A percentile compares a stretch with the other conserved stretches of the same genome.
These are phyloP conservation scores for Ceratocystis papillata DNA, from an alignment of 2,329 filamentous ascomycete species.

Conservation along the genomic window DNA sequence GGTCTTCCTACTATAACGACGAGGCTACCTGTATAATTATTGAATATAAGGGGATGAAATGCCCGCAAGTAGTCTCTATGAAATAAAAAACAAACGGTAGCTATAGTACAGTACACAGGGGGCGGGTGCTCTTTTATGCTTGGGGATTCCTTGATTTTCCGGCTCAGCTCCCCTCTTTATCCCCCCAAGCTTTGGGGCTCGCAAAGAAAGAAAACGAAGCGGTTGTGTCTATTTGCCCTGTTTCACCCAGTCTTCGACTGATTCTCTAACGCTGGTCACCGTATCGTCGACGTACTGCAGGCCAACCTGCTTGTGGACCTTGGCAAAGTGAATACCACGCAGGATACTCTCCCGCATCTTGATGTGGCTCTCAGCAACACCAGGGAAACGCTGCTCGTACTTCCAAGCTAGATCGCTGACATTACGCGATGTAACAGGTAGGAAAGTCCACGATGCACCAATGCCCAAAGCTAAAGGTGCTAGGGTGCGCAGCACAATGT, in stretches of 20 bases:
- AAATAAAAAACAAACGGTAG: slow-evolving; percentile 19
- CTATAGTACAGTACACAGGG: slow-evolving; percentile 24
- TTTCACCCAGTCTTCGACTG: slow-evolving; percentile 78
- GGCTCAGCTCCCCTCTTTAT: slow-evolving; percentile 12
- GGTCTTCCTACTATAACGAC: background rate
- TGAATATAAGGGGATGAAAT: slow-evolving; percentile 21
- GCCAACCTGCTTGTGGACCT: slow-evolving; percentile 60
- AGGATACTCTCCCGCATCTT: slow-evolving; percentile 56
- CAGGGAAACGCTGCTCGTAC: slow-evolving; percentile 84
- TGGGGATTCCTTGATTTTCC: slow-evolving; percentile 11
- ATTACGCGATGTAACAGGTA: slow-evolving; percentile 86
- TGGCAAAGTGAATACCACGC: slow-evolving; percentile 61
- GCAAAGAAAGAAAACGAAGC: background rate
- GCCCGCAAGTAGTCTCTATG: slow-evolving; percentile 21
- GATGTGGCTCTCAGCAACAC: slow-evolving; percentile 69
- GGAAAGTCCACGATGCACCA: slow-evolving; percentile 68
- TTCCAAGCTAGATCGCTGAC: slow-evolving; percentile 76
- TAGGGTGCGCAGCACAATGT: slow-evolving; percentile 65
- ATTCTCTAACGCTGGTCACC: slow-evolving; percentile 63
- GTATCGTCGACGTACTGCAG: slow-evolving; percentile 68
- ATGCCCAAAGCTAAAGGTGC: slow-evolving; percentile 72
- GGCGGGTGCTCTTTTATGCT: slow-evolving; percentile 2
- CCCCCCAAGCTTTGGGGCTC: background rate
- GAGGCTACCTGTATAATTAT: slow-evolving; percentile 1
- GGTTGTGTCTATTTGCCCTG: slow-evolving; percentile 62